Evolutionary conservation across 1,284 basidiomycete genomes (phyloP).

Genomic region (Leccinum insolens): DNA sequence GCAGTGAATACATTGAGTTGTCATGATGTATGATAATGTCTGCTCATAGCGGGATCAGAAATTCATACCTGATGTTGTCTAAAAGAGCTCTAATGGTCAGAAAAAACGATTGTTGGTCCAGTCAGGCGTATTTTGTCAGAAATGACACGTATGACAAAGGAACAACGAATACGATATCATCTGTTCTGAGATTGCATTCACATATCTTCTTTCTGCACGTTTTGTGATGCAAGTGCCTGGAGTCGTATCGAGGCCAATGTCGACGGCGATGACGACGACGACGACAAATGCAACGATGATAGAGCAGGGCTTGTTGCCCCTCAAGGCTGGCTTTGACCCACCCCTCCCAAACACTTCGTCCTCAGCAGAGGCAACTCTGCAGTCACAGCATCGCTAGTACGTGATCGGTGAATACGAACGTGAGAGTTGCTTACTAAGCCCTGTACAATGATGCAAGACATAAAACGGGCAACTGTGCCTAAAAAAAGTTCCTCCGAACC

Average conservation of each 20-base stretch:
- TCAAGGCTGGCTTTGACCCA: slow-evolving; percentile 23
- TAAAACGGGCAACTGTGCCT: slow-evolving; percentile 7
- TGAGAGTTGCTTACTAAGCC: slow-evolving; percentile 28
- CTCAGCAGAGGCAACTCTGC: slow-evolving; percentile 52
- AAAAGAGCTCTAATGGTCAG: no score
- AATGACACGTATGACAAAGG: no score
- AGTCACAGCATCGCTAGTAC: slow-evolving; percentile 38
- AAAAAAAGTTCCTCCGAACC: slow-evolving; percentile 44
- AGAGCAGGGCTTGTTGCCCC: slow-evolving; percentile 32
- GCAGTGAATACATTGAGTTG: no score
- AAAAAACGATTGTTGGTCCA: no score
- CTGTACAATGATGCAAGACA: slow-evolving; percentile 9
- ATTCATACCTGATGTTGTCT: no score
- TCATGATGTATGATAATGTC: no score
- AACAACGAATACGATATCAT: no score
- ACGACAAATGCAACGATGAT: slow-evolving; percentile 25
- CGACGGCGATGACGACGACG: slow-evolving; percentile 31
- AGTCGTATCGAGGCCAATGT: slow-evolving; percentile 19
- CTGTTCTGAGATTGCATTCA: no score
- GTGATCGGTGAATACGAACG: not conserved
- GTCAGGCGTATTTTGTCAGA: no score
- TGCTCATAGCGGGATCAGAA: no score
- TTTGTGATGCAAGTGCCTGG: slow-evolving; percentile 16
- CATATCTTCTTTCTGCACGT: no score
- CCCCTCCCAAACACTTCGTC: slow-evolving; percentile 7